Conservation (phyloP, 73 alveolate genomes). For the Paramecium tetraurelia region DNA sequence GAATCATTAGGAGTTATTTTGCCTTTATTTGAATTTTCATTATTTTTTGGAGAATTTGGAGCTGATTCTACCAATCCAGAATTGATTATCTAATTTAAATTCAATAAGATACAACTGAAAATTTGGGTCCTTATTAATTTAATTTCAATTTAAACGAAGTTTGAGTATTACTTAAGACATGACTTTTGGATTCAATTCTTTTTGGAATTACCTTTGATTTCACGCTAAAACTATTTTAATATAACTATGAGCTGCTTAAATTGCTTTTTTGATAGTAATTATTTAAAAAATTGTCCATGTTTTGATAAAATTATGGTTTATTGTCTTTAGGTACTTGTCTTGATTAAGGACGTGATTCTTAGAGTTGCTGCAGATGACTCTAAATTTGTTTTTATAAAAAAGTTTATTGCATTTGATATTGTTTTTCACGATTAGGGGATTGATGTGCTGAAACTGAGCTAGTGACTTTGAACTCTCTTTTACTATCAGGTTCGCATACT, state of each 20-base stretch:
- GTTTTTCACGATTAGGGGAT: constrained; percentile 39
- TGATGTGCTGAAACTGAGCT: constrained; percentile 36
- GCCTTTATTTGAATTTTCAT: background rate
- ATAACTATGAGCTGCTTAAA: background rate
- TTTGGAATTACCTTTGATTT: constrained; percentile 35
- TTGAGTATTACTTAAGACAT: background rate
- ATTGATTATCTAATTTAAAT: background rate
- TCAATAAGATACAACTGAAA: background rate
- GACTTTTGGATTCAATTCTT: constrained; percentile 28
- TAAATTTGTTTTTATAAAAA: constrained; percentile 2
- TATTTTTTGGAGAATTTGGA: constrained; percentile 24
- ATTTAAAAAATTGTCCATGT: constrained; percentile 28
- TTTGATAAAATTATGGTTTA: constrained; percentile 22
- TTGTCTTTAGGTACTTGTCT: constrained; percentile 2
- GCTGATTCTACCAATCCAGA: constrained; percentile 27
- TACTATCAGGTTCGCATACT: background rate
- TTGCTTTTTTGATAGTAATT: constrained; percentile 38
- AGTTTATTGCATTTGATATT: constrained; percentile 39
- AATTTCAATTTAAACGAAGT: constrained; percentile 32
- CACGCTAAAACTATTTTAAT: constrained; percentile 8
- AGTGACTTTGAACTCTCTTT: constrained; percentile 9
- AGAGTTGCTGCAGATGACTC: background rate
- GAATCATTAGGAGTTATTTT: constrained; percentile 1
- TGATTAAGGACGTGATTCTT: constrained; percentile 11
- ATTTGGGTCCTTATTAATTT: background rate